Conservation (phyloP, 2,329 filamentous ascomycete species). For the Xylaria sp. region DNA sequence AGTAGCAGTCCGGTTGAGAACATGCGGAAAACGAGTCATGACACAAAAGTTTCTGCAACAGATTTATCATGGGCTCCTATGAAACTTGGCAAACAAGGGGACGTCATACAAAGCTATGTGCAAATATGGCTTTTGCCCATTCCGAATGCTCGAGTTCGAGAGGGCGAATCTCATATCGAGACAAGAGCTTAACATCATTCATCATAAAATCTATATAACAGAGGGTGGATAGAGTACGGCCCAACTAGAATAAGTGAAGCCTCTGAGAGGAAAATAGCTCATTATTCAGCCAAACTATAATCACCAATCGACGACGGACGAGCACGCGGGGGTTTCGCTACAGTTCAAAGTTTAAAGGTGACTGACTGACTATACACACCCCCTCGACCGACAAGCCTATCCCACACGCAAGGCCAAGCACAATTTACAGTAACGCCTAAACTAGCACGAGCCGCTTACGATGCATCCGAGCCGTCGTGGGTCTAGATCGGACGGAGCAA, state of each 20-base stretch:
- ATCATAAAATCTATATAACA: neutral
- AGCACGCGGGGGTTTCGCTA: neutral
- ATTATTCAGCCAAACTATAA: neutral
- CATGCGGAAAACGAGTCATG: too few relatives aligned
- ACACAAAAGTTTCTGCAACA: too few relatives aligned
- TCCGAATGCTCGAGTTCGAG: constrained; percentile 17
- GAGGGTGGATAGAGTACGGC: neutral
- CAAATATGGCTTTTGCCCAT: constrained; percentile 23
- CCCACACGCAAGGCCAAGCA: neutral
- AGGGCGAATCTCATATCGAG: constrained; percentile 24
- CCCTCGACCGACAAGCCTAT: too few relatives aligned
- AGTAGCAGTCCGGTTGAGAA: too few relatives aligned
- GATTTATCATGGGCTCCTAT: neutral
- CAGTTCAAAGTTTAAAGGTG: neutral
- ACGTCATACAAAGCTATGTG: constrained; percentile 24
- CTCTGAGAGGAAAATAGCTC: neutral
- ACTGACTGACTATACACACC: too few relatives aligned
- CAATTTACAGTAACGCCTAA: too few relatives aligned
- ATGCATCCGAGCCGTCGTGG: constrained; percentile 2
- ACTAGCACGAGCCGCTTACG: neutral
- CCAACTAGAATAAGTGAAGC: neutral
- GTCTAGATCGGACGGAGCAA: neutral
- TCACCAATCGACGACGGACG: neutral
- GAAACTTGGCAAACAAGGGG: neutral
- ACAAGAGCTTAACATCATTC: constrained; percentile 12